Base-by-base conservation (phyloP, 257 asterid species). In the Marsdenia floribunda region DNA sequence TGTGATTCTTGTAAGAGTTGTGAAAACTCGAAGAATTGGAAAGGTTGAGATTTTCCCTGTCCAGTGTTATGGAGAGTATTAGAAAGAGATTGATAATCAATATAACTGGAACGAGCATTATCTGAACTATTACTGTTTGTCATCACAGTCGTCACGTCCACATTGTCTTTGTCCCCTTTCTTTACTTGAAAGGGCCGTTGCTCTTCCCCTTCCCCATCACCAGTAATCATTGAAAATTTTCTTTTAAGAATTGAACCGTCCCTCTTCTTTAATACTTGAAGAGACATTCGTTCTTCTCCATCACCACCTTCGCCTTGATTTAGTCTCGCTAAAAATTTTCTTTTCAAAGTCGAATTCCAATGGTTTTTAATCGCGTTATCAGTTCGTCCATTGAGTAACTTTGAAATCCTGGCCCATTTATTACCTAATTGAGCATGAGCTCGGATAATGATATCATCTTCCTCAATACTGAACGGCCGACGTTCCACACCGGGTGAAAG, bases 401-500 rank as follows among this genome's bases (percentile, higher is more conserved):
- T 71, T 19, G 90, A 72, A 24, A 87, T 87, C 66, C 71, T 68
- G 73, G 88, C 87, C 88, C 88, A 85, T 73, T 70, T 76, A 71
- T 87, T 87, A 9, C 91, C 91, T 1, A 70, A 37, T 82, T 72
- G 42, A 0, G 75, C 81, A 29, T 85, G 91, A 68, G 87, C 89
- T 73, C 29, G 22, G 7, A 87, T 54, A n/a, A 87, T 83, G 14
- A 81, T 71, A 12, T 65, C 84, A 24, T 87, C 89, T 77, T 87
- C 91, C 74, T 87, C 86, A 47, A 70, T 77, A 73, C 87, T 75
- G 81, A 87, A 87, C 72, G 89, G 64, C 4, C 85, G 84, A 64
- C 78, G 86, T 80, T 76, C 78, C 60, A 87, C 89, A 72, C n/a
- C 84, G 77, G 91, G 91, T 5, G 91, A 83, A 3, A 87, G 86